These are phyloP conservation scores for Ophiostoma perfectum DNA, from an alignment of 2,329 filamentous ascomycete species.

Conservation along the genomic window DNA sequence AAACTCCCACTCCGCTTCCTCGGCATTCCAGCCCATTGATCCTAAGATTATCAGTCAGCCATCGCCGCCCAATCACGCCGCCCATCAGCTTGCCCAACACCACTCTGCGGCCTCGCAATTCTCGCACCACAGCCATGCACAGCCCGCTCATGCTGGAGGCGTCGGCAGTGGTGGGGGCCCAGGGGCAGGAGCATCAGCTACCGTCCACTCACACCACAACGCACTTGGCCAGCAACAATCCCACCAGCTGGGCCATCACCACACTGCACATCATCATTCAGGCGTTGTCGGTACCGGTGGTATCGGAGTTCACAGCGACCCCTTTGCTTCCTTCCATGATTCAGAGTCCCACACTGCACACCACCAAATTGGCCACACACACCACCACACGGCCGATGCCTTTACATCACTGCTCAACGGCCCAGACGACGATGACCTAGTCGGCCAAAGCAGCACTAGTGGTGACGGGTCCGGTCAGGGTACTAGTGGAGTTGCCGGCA, in stretches of 20 bases:
- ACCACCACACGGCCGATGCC: conserved; percentile 38
- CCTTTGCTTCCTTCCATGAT: conserved; percentile 37
- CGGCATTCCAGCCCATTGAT: conserved; percentile 48
- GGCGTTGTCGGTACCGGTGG: conserved; percentile 1
- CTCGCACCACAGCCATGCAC: conserved; percentile 10
- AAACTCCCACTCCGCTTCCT: conserved; percentile 30
- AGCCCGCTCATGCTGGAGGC: background rate
- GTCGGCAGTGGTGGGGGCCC: background rate
- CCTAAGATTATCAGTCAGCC: conserved; percentile 52
- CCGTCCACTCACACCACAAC: background rate
- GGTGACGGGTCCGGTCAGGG: conserved; percentile 15
- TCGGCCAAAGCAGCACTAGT: conserved; percentile 3
- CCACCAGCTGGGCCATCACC: conserved; percentile 27
- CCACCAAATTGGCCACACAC: conserved; percentile 26
- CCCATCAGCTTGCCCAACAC: background rate
- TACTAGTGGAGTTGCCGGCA: background rate
- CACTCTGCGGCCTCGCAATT: conserved; percentile 4
- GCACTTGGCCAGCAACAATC: conserved; percentile 2
- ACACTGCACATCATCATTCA: conserved; percentile 26
- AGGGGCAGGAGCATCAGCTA: background rate
- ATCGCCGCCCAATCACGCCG: conserved; percentile 26
- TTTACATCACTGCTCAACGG: conserved; percentile 52
- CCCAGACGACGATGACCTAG: conserved; percentile 34
- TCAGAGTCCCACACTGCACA: conserved; percentile 34
- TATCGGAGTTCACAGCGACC: conserved; percentile 26